phyloP scores from a whole-genome alignment of 2,329 filamentous ascomycete genomes.

The Catunica adiposa region DNA sequence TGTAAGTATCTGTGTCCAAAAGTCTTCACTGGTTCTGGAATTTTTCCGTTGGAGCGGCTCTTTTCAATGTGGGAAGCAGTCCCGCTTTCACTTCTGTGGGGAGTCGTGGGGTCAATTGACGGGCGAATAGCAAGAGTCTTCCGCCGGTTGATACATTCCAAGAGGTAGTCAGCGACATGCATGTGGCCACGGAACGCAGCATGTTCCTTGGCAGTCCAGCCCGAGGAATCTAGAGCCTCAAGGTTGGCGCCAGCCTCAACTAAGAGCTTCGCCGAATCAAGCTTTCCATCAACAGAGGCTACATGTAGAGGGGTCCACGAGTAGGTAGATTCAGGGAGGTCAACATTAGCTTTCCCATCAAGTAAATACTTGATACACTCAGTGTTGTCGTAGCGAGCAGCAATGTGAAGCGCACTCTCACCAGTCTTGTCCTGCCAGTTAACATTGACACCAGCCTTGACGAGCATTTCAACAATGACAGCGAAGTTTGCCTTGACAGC shows the following conservation, averaged over 20 bases:
- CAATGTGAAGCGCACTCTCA: conserved; percentile 82
- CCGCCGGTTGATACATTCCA: conserved; percentile 19
- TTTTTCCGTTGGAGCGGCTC: conserved; percentile 38
- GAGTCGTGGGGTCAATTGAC: conserved; percentile 15
- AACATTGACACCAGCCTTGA: conserved; percentile 78
- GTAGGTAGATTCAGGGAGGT: conserved; percentile 68
- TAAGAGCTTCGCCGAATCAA: conserved; percentile 58
- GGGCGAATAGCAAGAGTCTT: neutral
- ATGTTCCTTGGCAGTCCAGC: conserved; percentile 90
- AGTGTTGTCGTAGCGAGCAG: conserved; percentile 71
- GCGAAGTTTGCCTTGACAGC: conserved; percentile 79
- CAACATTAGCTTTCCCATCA: conserved; percentile 56
- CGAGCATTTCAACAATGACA: conserved; percentile 69
- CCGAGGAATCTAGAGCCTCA: conserved; percentile 62
- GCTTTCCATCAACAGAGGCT: conserved; percentile 74
- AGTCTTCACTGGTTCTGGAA: conserved; percentile 70
- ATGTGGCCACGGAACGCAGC: conserved; percentile 81
- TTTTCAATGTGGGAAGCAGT: conserved; percentile 41
- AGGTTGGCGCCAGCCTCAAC: conserved; percentile 64
- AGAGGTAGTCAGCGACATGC: conserved; percentile 53
- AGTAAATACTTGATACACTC: conserved; percentile 66
- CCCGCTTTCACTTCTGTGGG: neutral
- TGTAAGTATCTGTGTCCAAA: conserved; percentile 93
- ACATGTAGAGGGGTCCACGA: conserved; percentile 93
- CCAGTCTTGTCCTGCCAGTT: conserved; percentile 85